phyloP scores from a whole-genome alignment of 345 rosid species.

The Eucalyptus leucophloia region DNA sequence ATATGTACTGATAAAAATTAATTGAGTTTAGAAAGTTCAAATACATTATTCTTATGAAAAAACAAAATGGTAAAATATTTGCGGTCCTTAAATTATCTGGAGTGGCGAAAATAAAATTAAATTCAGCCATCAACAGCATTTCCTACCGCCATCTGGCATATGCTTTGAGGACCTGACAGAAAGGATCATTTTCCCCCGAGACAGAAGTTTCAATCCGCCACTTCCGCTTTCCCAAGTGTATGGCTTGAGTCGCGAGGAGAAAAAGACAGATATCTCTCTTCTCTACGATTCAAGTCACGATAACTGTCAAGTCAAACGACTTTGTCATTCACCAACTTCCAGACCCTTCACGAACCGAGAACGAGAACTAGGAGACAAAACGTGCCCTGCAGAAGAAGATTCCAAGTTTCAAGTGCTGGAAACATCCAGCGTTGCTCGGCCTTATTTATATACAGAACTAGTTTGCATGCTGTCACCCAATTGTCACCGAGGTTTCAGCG shows the following conservation, averaged over 20 bases:
- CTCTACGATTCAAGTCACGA: not conserved
- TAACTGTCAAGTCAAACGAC: not conserved
- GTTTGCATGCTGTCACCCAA: not conserved
- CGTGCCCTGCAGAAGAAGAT: not conserved
- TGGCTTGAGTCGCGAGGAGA: not conserved
- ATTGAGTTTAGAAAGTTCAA: not conserved
- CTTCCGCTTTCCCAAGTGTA: not conserved
- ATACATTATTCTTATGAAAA: not conserved
- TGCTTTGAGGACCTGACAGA: not conserved
- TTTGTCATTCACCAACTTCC: not conserved
- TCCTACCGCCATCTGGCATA: not conserved
- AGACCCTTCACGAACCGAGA: not conserved
- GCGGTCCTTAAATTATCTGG: not conserved
- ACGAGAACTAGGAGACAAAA: not conserved
- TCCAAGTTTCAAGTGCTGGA: not conserved
- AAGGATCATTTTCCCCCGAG: too few relatives aligned
- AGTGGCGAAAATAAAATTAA: not conserved
- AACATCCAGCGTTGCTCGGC: not conserved
- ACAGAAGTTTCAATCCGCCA: not conserved
- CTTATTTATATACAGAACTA: not conserved
- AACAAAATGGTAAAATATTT: not conserved
- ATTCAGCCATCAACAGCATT: not conserved
- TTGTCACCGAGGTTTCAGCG: not conserved
- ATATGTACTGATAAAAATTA: not conserved
- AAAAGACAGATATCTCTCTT: not conserved